Conservation (phyloP, 306 rosid species). For the Cucurbita maxima region DNA sequence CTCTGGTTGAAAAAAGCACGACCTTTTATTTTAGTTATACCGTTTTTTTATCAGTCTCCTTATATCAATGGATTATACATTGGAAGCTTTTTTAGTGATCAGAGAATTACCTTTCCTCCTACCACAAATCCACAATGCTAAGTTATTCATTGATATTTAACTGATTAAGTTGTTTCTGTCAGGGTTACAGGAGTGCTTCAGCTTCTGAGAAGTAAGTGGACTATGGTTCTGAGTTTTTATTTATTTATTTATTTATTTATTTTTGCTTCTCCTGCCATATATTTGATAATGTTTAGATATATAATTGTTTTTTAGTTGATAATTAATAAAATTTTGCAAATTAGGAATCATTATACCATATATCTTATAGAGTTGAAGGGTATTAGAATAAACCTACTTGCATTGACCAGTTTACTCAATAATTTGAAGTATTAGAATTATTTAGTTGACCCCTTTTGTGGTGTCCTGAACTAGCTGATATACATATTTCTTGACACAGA, state of each 20-base stretch:
- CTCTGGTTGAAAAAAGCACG: not conserved
- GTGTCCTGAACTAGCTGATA: no score
- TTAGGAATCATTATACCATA: no score
- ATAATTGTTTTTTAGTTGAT: no score
- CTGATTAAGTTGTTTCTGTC: slow-evolving; percentile 20
- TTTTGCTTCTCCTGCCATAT: not conserved
- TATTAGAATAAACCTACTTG: no score
- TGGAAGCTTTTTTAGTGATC: not conserved
- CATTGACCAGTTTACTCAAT: no score
- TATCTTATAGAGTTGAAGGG: no score
- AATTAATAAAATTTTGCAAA: no score
- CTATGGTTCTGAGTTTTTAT: not conserved
- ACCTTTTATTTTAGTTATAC: not conserved
- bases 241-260: no score
- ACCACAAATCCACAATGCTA: not conserved
- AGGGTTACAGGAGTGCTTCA: slow-evolving; percentile 85
- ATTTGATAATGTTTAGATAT: not conserved
- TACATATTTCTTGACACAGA: no score
- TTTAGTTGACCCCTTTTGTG: no score
- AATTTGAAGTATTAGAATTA: no score
- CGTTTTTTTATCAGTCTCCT: not conserved
- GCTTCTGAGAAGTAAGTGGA: slow-evolving; percentile 82
- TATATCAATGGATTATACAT: not conserved
- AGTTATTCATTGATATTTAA: slow-evolving; percentile 3
- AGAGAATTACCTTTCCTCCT: not conserved